A percentile compares a stretch with the other conserved stretches of the same genome.
Conservation (phyloP, 352 stramenopile species). For the Pythium folliculosum region DNA sequence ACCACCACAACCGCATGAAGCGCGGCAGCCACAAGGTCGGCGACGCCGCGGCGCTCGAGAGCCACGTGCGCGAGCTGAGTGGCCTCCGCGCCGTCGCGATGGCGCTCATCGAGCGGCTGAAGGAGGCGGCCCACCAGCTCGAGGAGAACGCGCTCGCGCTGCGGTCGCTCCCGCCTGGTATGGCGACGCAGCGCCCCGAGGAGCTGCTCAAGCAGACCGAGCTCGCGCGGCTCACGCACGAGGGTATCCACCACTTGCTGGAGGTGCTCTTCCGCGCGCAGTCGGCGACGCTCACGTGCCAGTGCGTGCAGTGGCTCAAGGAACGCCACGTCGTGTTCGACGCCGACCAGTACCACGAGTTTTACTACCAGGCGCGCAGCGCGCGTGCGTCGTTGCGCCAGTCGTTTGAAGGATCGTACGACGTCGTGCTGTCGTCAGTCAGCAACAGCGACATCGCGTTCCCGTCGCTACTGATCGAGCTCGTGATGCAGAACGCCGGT, state of each 20-base stretch:
- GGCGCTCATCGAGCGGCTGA: slow-evolving; percentile 64
- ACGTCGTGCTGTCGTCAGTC: slow-evolving; percentile 48
- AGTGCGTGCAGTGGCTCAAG: slow-evolving; percentile 70
- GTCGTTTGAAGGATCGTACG: slow-evolving; percentile 72
- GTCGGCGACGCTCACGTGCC: slow-evolving; percentile 50
- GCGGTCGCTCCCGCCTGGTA: background rate
- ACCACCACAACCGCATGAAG: slow-evolving; percentile 29
- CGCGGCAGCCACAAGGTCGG: background rate
- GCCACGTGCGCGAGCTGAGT: slow-evolving; percentile 60
- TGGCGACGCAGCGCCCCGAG: slow-evolving; percentile 11
- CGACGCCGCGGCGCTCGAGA: slow-evolving; percentile 36
- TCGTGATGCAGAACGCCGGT: slow-evolving; percentile 73
- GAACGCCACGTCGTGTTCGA: slow-evolving; percentile 54
- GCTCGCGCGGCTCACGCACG: slow-evolving; percentile 58
- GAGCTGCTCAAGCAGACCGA: slow-evolving; percentile 63
- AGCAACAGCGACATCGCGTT: slow-evolving; percentile 49
- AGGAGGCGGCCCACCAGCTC: slow-evolving; percentile 60
- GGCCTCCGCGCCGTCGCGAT: slow-evolving; percentile 68
- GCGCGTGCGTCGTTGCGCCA: slow-evolving; percentile 57
- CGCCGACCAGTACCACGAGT: slow-evolving; percentile 51
- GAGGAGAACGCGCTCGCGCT: slow-evolving; percentile 35
- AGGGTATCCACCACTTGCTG: slow-evolving; percentile 67
- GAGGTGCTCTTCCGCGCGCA: slow-evolving; percentile 71
- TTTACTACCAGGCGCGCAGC: slow-evolving; percentile 66
- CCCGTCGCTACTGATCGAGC: slow-evolving; percentile 69